Evolutionary conservation across 2,329 filamentous ascomycete genomes (phyloP).

Genomic region (Pseudomassariella vexata): DNA sequence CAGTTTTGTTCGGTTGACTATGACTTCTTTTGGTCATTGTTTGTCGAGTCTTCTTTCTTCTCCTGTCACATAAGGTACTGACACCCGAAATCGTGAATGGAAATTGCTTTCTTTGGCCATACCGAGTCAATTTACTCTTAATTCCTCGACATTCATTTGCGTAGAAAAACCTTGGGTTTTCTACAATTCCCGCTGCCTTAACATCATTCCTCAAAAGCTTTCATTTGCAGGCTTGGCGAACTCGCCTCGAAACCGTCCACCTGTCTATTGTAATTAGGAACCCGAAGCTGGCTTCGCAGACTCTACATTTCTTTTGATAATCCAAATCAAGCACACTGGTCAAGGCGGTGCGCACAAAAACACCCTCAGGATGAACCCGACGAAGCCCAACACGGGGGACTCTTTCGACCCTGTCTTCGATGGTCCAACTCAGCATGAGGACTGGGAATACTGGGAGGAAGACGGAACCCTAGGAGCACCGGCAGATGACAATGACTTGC

Average conservation of each 20-base stretch:
- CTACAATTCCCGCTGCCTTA: background rate
- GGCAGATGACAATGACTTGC: no score
- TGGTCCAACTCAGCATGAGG: conserved; percentile 13
- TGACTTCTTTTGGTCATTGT: conserved; percentile 4
- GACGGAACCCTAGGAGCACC: conserved; percentile 13
- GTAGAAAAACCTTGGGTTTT: background rate
- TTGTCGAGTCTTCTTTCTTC: conserved; percentile 14
- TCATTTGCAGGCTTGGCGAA: background rate
- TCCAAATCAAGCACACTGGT: background rate
- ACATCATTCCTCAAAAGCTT: background rate
- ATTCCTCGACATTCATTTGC: conserved; percentile 9
- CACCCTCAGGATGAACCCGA: conserved; percentile 16
- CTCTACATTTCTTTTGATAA: conserved; percentile 8
- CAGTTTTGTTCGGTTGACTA: no score
- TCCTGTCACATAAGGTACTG: conserved; percentile 4
- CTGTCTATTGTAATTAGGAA: conserved; percentile 9
- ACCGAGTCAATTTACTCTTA: conserved; percentile 9
- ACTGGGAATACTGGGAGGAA: conserved; percentile 27
- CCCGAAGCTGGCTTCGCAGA: conserved; percentile 18
- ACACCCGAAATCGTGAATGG: no score
- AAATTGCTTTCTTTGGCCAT: conserved; percentile 10
- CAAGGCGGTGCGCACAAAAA: conserved; percentile 4
- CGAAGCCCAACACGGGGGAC: conserved; percentile 13
- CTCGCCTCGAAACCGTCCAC: conserved; percentile 4
- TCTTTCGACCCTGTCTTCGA: conserved; percentile 12